Evolutionary conservation across 2,329 filamentous ascomycete genomes (phyloP), one percentile per base, ranked within the genome.

Genomic region (Aspergillus sclerotialis): DNA sequence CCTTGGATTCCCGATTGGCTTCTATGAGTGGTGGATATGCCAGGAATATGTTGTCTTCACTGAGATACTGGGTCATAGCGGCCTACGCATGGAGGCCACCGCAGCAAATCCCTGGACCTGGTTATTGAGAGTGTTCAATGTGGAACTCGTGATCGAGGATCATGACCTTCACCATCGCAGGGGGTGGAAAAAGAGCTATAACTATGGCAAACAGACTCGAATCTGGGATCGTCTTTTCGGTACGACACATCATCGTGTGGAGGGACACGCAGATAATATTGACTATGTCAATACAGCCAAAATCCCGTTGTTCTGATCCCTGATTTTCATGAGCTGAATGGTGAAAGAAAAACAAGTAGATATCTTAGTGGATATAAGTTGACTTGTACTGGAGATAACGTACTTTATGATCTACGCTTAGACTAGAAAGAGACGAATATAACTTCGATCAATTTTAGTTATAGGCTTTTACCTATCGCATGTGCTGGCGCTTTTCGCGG

Each of bases 21-120:
- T 68, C 43, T 65, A 66, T 30, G 62, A 65, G 13, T 63, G 57
- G 60, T 68, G 63, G 63, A 35, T 67, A 9, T 66, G 11, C 65
- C 66, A 33, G 13, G 8, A 27, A 7, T 33, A 33, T 26, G 15
- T 33, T 7, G 21, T 33, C 8, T 33, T 33, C 31, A 33, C 31
- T 2, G 31, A 33, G 31, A 14, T 33, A 11, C 31, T 33, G 5
- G 31, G 31, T 10, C 31, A 33, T 12, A 33, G 31, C 24, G 31
- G 31, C 4, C 31, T 33, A 6, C 55, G 63, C 2, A 36, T 67
- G 7, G 52, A 55, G 28, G 44, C 50, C 4, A 53, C 49, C 3
- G 49, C 58, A 0, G 55, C 61, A 0, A 50, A 50, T 2, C 50
- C 58, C 0, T 36, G 60, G 19, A 53, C 43, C 9, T 57, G 49